Evolutionary conservation across 768 basidiomycete species (phyloP).

Genomic region (Mycena rebaudengoi): DNA sequence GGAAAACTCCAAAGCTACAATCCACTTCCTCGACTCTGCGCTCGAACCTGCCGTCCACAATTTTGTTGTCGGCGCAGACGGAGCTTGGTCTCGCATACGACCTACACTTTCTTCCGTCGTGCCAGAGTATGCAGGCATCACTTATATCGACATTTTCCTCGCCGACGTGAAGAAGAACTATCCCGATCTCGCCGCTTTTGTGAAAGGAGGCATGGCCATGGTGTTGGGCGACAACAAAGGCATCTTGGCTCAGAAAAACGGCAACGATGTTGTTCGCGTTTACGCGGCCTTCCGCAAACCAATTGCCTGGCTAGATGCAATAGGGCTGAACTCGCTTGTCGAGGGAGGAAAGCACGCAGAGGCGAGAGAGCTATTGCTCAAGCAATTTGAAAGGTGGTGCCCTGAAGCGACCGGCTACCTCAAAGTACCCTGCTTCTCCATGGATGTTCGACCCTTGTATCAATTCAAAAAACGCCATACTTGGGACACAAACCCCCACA

Average conservation of each 20-base stretch:
- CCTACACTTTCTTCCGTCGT: background rate
- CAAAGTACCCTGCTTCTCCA: background rate
- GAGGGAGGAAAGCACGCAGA: background rate
- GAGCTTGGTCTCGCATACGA: background rate
- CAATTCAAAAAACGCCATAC: too few relatives aligned
- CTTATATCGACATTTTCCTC: background rate
- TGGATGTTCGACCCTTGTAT: background rate
- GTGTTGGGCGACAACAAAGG: background rate
- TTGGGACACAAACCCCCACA: background rate
- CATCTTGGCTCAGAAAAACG: background rate
- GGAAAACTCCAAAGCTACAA: too few relatives aligned
- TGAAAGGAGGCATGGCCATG: background rate
- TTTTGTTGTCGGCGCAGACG: too few relatives aligned
- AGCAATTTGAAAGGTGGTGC: too few relatives aligned
- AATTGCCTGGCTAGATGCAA: background rate
- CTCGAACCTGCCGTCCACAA: too few relatives aligned
- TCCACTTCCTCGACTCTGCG: too few relatives aligned
- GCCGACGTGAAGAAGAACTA: background rate
- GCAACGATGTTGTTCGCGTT: background rate
- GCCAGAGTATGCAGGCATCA: background rate
- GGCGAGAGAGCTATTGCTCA: background rate
- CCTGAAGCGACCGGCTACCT: too few relatives aligned
- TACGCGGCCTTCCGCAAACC: background rate
- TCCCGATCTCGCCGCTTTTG: background rate
- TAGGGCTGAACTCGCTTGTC: background rate